Base-by-base conservation (phyloP, 441 rosid genomes). In the Theobroma grandiflorum region DNA sequence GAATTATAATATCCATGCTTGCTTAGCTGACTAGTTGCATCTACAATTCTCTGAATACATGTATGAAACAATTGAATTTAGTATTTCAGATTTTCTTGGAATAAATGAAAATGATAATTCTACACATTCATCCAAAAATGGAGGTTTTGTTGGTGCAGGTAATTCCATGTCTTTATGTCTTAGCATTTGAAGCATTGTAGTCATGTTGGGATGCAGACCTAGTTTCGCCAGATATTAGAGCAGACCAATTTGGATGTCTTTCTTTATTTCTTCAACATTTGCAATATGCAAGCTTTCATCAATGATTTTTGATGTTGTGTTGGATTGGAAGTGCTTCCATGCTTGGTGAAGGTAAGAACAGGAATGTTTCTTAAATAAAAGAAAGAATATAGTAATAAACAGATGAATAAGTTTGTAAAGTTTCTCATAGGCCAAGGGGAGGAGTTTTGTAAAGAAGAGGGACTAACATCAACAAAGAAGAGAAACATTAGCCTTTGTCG, bases 211-310 rank as follows among this genome's bases (percentile, higher is more conserved):
- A 20, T 92, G 82, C 35, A 82, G 81, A 74, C 67, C 58, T 42
- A 93, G 89, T 7, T 86, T 80, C 58, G 90, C 94, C 84, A 89
- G 95, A 50, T 91, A 87, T 74, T 95, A 93, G 75, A 92, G 78
- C 52, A 92, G 63, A 35, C 94, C 94, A 1, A 93, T 81, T 77
- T 89, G 90, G 59, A 91, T 81, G 11, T 85, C 89, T 89, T 93
- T 90, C 75, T 79, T 74, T 7, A 90, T 68, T 62, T 87, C 88
- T 65, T 85, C 86, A 1, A 69, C n/a, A 12, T 85, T 75, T 62
- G 83, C 88, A 31, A 40, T 20, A 64, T 42, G 40, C 59, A 84
- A 59, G 74, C 83, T 78, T 31, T 72, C 79, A 61, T 90, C 94
- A 20, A 89, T 79, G 38, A 90, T 81, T 77, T 84, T 89, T 18